Base-by-base conservation (phyloP, 805 yeast genomes). In the Ogataea paradorogensis region DNA sequence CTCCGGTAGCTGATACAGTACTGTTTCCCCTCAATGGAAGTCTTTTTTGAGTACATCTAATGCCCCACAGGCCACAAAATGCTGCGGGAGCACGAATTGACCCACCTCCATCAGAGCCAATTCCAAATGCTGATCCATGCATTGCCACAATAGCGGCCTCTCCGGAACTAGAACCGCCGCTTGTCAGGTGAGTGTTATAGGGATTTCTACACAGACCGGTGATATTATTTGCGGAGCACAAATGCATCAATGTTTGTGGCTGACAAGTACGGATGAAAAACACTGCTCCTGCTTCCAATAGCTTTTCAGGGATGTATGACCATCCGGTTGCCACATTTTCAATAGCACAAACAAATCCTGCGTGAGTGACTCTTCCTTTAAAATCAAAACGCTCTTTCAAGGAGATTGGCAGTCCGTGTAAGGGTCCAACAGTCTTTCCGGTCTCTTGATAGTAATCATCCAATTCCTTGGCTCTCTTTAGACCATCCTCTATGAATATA, bases 341-440 rank as follows among this genome's bases (percentile, higher is more conserved):
- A 22, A 71, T 54, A 29, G 50, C 45, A 13, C 62, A 53, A 24
- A 76, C 72, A 50, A 69, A 73, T 5, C 79, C 77, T 15, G 70
- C 72, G 39, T 74, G 73, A 1, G 81, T 71, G 50, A 74, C 73
- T 40, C 65, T 71, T 28, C 80, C 82, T 30, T 59, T 65, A 41
- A 69, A 69, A 36, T 64, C 61, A 49, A 66, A 70, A 32, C 80
- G 79, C 48, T 80, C 86, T 55, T 80, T 80, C 39, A 80, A 58
- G 1, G 84, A 76, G 35, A 80, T 63, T 5, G 85, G 84, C 47
- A 80, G 58, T 2, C 86, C 85, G 30, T 82, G 84, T 38, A 80
- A 63, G 1, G 82, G 80, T 32, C 80, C 80, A 18, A 74, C 58
- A 0, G 76, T 62, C 35, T 70, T 60, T 2, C 78, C 77, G 34